Base-by-base conservation (phyloP, 2,329 filamentous ascomycete species). In the Talaromyces verruculosus region DNA sequence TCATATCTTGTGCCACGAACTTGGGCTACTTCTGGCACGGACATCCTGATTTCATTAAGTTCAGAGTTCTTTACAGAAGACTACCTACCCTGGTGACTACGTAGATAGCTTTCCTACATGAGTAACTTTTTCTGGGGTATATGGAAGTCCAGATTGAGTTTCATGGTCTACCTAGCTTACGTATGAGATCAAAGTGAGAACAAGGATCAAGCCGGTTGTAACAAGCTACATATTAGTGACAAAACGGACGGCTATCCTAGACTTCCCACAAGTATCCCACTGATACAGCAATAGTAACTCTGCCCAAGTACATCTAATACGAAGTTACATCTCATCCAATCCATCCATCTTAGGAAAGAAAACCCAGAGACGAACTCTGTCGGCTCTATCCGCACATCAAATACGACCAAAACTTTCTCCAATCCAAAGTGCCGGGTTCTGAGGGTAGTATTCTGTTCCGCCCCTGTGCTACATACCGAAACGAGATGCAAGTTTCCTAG, bases 71-170 rank as follows among this genome's bases (percentile, higher is more conserved):
- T 25, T 25, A 37, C 13, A 0, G 22, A 25, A 37, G 30, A 37
- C 17, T 19, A n/a, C 15, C 15, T 19, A 33, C 3, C 28, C n/a
- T 13, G n/a, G 28, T 33, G 6, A 7, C 17, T 15, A 37, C n/a
- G 5, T 57, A 57, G 53, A 39, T 57, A 25, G 11, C 53, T 37
- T 57, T 57, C 33, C 53, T 22, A 57, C 53, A 57, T 35, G 17
- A 19, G 53, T 37, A 39, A 25, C 10, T 33, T 35, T 22, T 7
- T 17, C 11, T 5, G 1, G 37, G 11, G 5, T 37, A 39, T 19
- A 19, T 17, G 6, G 30, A 35, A 5, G 15, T 10, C 10, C 8
- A 35, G 10, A 13, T 35, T 13, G 17, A 22, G 15, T 22, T 22
- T 57, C 33, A 37, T 22, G 30, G 28, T 55, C 11, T 57, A 39